Evolutionary conservation across 805 yeast genomes (phyloP).

Genomic region (Tetrapisispora phaffii): DNA sequence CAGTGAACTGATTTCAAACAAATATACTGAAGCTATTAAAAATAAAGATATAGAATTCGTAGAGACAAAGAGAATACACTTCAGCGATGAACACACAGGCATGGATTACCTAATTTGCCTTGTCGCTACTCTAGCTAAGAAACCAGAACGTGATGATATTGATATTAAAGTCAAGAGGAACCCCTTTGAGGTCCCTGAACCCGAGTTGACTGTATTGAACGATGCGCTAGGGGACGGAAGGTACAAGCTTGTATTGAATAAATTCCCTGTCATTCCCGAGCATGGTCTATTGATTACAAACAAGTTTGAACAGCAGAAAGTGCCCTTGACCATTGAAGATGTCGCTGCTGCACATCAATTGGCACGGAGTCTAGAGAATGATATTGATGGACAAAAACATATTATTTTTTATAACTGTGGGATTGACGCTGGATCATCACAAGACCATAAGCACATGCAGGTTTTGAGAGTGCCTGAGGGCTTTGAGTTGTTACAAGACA

Average conservation of each 20-base stretch:
- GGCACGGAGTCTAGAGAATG: conserved; percentile 39
- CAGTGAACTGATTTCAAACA: conserved; percentile 27
- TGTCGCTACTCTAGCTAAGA: conserved; percentile 28
- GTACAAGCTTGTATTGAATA: conserved; percentile 66
- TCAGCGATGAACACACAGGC: conserved; percentile 25
- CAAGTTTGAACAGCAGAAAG: conserved; percentile 57
- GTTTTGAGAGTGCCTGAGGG: conserved; percentile 60
- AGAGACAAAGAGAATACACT: conserved; percentile 33
- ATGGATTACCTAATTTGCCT: conserved; percentile 28
- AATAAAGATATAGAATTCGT: conserved; percentile 41
- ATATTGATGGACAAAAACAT: conserved; percentile 37
- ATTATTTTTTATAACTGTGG: conserved; percentile 88
- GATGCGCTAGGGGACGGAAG: conserved; percentile 38
- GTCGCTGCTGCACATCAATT: conserved; percentile 48
- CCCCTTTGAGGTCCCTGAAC: conserved; percentile 78
- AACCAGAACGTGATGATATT: conserved; percentile 32
- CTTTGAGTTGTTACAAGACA: conserved; percentile 50
- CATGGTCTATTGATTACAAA: conserved; percentile 77
- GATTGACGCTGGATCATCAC: conserved; percentile 84
- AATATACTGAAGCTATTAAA: conserved; percentile 40
- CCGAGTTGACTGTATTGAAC: conserved; percentile 52
- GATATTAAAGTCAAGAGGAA: conserved; percentile 30
- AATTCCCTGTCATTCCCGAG: conserved; percentile 71
- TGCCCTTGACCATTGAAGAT: conserved; percentile 66
- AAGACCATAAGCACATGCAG: conserved; percentile 87